Percentiles rank a stretch among this genome's conserved stretches.
phyloP scores from a whole-genome alignment of 2,329 filamentous ascomycete genomes.

The Colletotrichum sp. region DNA sequence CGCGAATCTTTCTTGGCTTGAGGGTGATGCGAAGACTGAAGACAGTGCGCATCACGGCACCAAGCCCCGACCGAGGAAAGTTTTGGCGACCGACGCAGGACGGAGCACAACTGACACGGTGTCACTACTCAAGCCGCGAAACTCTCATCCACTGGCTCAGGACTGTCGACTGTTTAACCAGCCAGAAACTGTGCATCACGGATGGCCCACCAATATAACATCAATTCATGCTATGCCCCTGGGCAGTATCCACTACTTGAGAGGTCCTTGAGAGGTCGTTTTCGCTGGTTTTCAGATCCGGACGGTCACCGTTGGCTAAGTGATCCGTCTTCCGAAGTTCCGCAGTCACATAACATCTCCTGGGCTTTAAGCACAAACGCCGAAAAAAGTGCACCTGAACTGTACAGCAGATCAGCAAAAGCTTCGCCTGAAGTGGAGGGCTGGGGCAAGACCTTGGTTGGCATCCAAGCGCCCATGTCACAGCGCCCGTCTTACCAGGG shows the following conservation, averaged over 20 bases:
- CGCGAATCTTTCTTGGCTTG: not conserved
- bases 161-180: not conserved
- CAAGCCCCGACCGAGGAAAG: not conserved
- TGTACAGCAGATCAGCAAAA: conserved; percentile 8
- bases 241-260: not conserved
- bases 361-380: not conserved
- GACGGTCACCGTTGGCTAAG: not conserved
- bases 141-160: not conserved
- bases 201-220: not conserved
- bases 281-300: not conserved
- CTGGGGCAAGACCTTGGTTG: not conserved
- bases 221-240: not conserved
- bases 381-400: not conserved
- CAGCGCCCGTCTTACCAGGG: not conserved
- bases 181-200: not conserved
- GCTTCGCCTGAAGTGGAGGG: conserved; percentile 16
- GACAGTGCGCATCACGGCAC: not conserved
- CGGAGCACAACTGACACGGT: not conserved
- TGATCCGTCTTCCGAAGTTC: not conserved
- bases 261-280: not conserved
- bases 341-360: not conserved
- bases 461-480: not conserved
- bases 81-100: not conserved
- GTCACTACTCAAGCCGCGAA: not conserved
- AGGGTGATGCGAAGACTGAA: not conserved